Conservation (phyloP, 257 asterid species). For the Nicotiana paniculata region DNA sequence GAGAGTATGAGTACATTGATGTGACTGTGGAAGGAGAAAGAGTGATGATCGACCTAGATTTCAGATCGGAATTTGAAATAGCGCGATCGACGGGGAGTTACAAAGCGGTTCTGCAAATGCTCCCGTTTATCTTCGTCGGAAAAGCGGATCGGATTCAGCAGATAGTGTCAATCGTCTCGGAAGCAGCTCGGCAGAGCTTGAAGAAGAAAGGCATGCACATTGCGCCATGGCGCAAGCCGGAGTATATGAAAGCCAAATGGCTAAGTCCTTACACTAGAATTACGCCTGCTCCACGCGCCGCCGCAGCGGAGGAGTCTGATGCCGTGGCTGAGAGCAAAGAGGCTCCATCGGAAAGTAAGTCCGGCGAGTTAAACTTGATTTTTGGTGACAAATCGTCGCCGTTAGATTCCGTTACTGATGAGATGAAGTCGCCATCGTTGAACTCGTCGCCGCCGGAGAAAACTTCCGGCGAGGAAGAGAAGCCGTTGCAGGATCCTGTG, state of each 20-base stretch:
- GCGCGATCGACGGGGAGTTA: slow-evolving; percentile 73
- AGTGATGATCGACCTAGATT: slow-evolving; percentile 64
- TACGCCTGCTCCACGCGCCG: slow-evolving; percentile 8
- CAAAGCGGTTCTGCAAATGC: slow-evolving; percentile 46
- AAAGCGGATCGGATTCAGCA: slow-evolving; percentile 67
- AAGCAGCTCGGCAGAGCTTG: slow-evolving; percentile 66
- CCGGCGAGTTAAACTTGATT: slow-evolving; percentile 53
- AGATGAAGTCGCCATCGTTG: not conserved
- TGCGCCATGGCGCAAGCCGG: slow-evolving; percentile 91
- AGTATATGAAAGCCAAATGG: slow-evolving; percentile 83
- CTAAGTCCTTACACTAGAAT: slow-evolving; percentile 51
- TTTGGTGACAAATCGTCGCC: slow-evolving; percentile 35
- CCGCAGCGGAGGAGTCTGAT: slow-evolving; percentile 16
- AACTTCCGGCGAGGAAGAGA: slow-evolving; percentile 16
- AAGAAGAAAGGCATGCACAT: slow-evolving; percentile 95
- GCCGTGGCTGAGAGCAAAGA: not conserved
- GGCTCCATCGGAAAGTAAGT: slow-evolving; percentile 28
- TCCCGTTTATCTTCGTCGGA: slow-evolving; percentile 77
- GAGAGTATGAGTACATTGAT: slow-evolving; percentile 83
- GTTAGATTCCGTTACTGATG: not conserved
- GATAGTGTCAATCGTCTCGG: slow-evolving; percentile 69
- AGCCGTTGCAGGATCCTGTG: slow-evolving; percentile 13
- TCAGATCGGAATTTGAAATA: slow-evolving; percentile 87
- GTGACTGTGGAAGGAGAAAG: slow-evolving; percentile 60
- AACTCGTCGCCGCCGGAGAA: slow-evolving; percentile 19